Base-by-base conservation (phyloP, 257 asterid genomes). In the Primulina eburnea region DNA sequence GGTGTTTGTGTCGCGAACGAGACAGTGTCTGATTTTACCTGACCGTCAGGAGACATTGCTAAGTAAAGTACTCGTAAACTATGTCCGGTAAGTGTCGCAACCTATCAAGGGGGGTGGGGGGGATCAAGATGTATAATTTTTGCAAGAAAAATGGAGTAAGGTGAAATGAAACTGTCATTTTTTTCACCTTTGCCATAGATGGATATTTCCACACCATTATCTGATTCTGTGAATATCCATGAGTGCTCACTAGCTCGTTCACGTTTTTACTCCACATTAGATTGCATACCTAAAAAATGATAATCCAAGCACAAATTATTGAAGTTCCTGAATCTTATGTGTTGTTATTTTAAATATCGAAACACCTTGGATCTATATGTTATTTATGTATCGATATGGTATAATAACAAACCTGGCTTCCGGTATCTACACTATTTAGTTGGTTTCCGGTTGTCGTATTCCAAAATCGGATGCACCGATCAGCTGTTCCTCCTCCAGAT, bases 151-250 rank as follows among this genome's bases (percentile, higher is more conserved):
- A 33, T 30, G 33, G 28, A 14, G 32, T 58, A 9, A 3, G 9
- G 62, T 7, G 33, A 8, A 11, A 17, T 11, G 62, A 59, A 47
- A 47, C 6, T 14, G 18, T 2, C 26, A 53, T 12, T 2, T 5
- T 2, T 33, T 60, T 33, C 76, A 90, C 99, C 95, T 91, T 91
- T 3, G 93, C 52, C 93, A 94, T 77, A 26, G 95, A 88, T 60
- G 99, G 99, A 82, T 94, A 94, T 85, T 89, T 94, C 97, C 97
- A 94, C 83, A 91, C 87, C 99, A 91, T 94, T 64, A 91, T 86
- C 70, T 94, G 99, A 76, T 94, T 94, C 77, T 94, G 99, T 33
- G 99, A 94, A 73, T 91, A 91, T 1, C 99, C 99, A 68, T 94
- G 99, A 24, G 99, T 91, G 90, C 99, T 94, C 6, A 94, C 99